Evolutionary conservation across 805 yeast genomes (phyloP).

Genomic region (Yarrowia alimentaria): DNA sequence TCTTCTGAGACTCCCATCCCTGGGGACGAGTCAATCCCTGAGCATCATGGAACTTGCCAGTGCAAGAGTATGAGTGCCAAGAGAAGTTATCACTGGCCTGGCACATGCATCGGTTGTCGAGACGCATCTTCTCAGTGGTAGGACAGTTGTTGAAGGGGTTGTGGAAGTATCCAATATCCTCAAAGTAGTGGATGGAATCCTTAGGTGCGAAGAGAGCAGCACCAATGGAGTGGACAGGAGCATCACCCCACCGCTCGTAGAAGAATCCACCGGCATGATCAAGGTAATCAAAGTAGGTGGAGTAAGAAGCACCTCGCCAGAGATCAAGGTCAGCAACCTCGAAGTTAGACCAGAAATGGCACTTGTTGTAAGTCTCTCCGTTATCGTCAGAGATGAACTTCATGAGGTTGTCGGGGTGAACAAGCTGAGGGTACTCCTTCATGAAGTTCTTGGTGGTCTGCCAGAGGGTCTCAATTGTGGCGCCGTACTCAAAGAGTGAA

Average conservation of each 20-base stretch:
- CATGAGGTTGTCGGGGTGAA: constrained; percentile 62
- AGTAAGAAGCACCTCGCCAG: constrained; percentile 58
- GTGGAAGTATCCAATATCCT: constrained; percentile 73
- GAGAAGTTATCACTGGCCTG: constrained; percentile 39
- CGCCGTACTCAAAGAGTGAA: constrained; percentile 64
- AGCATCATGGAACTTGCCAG: constrained; percentile 39
- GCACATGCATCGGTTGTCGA: constrained; percentile 56
- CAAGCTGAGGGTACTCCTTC: constrained; percentile 54
- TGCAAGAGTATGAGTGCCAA: constrained; percentile 42
- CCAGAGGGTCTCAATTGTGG: constrained; percentile 79
- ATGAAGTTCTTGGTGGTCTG: constrained; percentile 63
- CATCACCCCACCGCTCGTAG: constrained; percentile 93
- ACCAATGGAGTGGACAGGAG: constrained; percentile 83
- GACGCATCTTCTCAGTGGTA: constrained; percentile 47
- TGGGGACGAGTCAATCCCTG: constrained; percentile 31
- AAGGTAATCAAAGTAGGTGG: constrained; percentile 57
- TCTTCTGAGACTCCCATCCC: constrained; percentile 25
- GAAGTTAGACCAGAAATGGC: constrained; percentile 86
- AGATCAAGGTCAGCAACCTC: constrained; percentile 72
- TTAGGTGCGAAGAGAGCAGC: constrained; percentile 58
- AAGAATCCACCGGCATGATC: constrained; percentile 75
- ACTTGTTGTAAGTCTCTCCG: constrained; percentile 71
- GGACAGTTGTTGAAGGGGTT: constrained; percentile 66
- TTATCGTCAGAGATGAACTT: constrained; percentile 69
- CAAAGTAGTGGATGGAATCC: constrained; percentile 64